These are phyloP conservation scores for slime mould (Dictyostelium discoideum) DNA, from an alignment of 78 protist species.

Conservation along the genomic window DNA sequence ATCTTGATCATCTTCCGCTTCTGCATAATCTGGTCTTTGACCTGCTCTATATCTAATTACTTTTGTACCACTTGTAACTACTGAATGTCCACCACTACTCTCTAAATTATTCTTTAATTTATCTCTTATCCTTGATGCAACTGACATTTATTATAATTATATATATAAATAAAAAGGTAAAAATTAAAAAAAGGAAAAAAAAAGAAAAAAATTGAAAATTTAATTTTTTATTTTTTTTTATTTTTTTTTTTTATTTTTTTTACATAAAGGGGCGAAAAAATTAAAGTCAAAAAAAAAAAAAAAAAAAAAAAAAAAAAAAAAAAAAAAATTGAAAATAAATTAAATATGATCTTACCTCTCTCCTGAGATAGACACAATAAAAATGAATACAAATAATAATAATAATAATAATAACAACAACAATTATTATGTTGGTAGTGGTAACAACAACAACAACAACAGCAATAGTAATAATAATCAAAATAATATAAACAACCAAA, in stretches of 20 bases:
- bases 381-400: neutral
- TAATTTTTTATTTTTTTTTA: neutral
- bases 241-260: too few species aligned
- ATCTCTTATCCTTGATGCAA: slow-evolving; percentile 25
- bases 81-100: slow-evolving; percentile 22
- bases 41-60: slow-evolving; percentile 60
- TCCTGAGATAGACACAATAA: neutral
- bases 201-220: neutral
- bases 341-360: too few species aligned
- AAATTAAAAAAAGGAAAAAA: neutral
- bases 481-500: neutral
- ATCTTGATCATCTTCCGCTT: neutral
- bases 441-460: too few species aligned
- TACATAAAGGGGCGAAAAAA: too few species aligned
- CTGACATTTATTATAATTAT: neutral
- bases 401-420: neutral
- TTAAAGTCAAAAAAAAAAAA: too few species aligned
- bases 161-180: too few species aligned
- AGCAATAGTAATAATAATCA: too few species aligned
- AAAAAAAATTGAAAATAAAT: neutral
- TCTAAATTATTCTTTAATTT: slow-evolving; percentile 8
- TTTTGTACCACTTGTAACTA: neutral
- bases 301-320: too few species aligned
- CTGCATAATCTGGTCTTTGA: slow-evolving; percentile 61
- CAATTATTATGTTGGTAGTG: neutral